Evolutionary conservation across 371 early-diverging fungal genomes (phyloP), one percentile per base, ranked within the genome.

Genomic region (Catenaria anguillulae): DNA sequence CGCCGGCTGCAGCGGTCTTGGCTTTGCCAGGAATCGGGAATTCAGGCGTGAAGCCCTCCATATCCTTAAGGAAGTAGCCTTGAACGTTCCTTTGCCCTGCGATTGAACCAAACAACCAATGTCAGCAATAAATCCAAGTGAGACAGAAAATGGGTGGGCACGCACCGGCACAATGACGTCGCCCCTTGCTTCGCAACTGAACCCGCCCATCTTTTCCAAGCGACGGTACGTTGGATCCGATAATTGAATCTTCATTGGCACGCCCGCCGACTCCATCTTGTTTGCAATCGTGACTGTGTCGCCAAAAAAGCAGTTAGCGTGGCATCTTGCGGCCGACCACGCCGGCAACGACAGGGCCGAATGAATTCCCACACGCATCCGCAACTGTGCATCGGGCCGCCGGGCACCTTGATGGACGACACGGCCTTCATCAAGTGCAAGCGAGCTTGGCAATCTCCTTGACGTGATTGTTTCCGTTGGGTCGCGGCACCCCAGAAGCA

Each of bases 281-380:
- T 46, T 59, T 4, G 67, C 62, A 29, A 65, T 63, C 40, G 40
- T 48, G 55, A 37, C 21, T 4, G 70, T 69, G 23, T 58, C 31
- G 26, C 52, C 35, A 10, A 67, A 69, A 2, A 69, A 62, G 40
- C 62, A 63, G 36, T n/a, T 64, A 64, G 5, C 75, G 56, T 31
- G 71, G 72, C 75, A 74, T 75, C 60, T 72, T 75, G 60, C 60
- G 64, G 24, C 76, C 76, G 29, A 77, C 70, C 33, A 77, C 66
- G 37, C 73, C 73, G 8, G 73, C 68, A 37, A 71, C 73, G 1
- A 67, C 66, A 13, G 73, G 73, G 21, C 73, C 73, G 31, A 29
- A 19, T 69, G 55, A 23, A 73, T 61, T 4, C 73, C 73, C 42
- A 73, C 69, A 31, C 73, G 58, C 56, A 71, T 64, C 2, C 55